Conservation (phyloP, 352 stramenopile species). For the Stramenopiles sp. region DNA sequence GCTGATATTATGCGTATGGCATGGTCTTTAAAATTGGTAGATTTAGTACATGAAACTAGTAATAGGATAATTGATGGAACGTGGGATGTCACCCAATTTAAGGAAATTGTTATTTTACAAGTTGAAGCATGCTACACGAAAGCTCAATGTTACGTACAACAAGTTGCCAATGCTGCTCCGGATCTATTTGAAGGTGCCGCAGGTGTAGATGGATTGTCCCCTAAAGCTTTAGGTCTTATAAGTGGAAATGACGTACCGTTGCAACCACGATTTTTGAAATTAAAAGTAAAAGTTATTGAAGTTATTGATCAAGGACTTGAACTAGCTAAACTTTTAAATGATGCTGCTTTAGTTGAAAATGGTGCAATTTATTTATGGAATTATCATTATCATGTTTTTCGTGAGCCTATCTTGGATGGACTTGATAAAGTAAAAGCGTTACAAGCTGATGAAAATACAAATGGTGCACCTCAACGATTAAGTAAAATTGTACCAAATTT, state of each 20-base stretch:
- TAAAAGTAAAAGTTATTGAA: conserved; percentile 21
- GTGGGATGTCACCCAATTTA: conserved; percentile 15
- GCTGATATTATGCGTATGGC: conserved; percentile 9
- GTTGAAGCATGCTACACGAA: conserved; percentile 15
- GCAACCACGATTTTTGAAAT: neutral
- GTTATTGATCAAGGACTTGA: conserved; percentile 21
- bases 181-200: neutral
- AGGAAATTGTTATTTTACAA: conserved; percentile 22
- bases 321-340: conserved; percentile 14
- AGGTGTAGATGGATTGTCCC: neutral
- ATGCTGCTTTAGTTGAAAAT: conserved; percentile 45
- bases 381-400: conserved; percentile 61
- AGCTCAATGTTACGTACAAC: neutral
- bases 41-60: conserved; percentile 13
- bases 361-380: conserved; percentile 64
- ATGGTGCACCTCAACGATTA: neutral
- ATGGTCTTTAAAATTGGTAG: conserved; percentile 5
- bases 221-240: neutral
- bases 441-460: neutral
- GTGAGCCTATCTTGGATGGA: too few species aligned
- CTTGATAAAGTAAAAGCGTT: too few species aligned
- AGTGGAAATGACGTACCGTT: neutral
- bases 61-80: conserved; percentile 13
- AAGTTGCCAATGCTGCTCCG: neutral
- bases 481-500: neutral